A percentile compares a stretch with the other conserved stretches of the same genome.
Evolutionary conservation across 768 basidiomycete species (phyloP).

Genomic region (Ephemerocybe angulata): DNA sequence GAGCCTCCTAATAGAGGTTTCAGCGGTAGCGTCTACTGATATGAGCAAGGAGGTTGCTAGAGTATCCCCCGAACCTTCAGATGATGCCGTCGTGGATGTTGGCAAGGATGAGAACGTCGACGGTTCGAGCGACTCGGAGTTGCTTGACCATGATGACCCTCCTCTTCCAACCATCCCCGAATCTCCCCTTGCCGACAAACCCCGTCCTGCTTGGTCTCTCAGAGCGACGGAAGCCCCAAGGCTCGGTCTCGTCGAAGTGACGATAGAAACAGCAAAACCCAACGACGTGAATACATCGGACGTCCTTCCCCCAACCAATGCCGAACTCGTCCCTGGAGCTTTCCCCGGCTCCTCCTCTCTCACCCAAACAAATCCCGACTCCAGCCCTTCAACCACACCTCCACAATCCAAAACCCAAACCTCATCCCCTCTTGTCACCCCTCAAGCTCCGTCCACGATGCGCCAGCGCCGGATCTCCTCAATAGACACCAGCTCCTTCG

Average conservation of each 20-base stretch:
- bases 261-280: neutral
- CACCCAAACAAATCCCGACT: neutral
- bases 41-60: neutral
- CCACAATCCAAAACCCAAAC: neutral
- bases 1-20: neutral
- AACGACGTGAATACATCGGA: neutral
- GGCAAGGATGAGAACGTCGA: no score
- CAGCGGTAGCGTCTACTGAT: neutral
- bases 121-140: no score
- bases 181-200: neutral
- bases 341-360: neutral
- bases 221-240: slow-evolving; percentile 8
- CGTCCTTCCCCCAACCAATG: neutral
- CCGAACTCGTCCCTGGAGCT: slow-evolving; percentile 1
- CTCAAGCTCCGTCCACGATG: neutral
- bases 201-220: slow-evolving; percentile 6
- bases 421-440: neutral
- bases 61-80: neutral
- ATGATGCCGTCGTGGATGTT: neutral
- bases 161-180: neutral
- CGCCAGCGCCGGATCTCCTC: neutral
- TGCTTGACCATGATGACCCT: neutral
- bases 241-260: neutral
- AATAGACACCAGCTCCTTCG: slow-evolving; percentile 2
- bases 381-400: neutral